Percentiles rank a stretch among this genome's conserved stretches.
Evolutionary conservation across 2,329 filamentous ascomycete species (phyloP).

Genomic region (Trichoderma guizhouense): DNA sequence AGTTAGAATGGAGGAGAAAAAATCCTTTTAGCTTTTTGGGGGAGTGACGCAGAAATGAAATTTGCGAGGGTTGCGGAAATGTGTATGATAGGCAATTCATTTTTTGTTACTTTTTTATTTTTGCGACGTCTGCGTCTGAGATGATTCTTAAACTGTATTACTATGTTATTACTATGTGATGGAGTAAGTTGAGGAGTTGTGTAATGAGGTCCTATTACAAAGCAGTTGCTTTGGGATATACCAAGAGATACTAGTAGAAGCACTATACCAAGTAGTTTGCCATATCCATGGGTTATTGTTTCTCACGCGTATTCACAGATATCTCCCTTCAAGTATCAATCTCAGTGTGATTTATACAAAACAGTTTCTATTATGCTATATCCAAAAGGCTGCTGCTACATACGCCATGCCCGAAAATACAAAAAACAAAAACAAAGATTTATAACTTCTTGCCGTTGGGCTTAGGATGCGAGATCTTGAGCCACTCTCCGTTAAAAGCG

Average conservation of each 20-base stretch:
- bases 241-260: neutral
- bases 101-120: constrained; percentile 11
- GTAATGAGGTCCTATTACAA: neutral
- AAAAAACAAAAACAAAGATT: neutral
- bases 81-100: constrained; percentile 33
- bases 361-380: neutral
- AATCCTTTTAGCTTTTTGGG: neutral
- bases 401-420: neutral
- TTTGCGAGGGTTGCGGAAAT: neutral
- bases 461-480: constrained; percentile 53
- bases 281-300: neutral
- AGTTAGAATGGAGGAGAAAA: constrained; percentile 16
- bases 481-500: constrained; percentile 96
- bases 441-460: constrained; percentile 36
- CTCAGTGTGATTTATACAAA: neutral
- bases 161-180: neutral
- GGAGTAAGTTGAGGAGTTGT: neutral
- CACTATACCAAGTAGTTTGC: neutral
- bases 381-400: neutral
- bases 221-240: neutral
- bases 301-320: neutral
- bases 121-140: neutral
- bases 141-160: neutral
- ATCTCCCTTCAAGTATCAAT: neutral
- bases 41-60: constrained; percentile 14